Evolutionary conservation across 768 basidiomycete genomes (phyloP), one percentile per base, ranked within the genome.

Genomic region (Candolleomyces eurysporus): DNA sequence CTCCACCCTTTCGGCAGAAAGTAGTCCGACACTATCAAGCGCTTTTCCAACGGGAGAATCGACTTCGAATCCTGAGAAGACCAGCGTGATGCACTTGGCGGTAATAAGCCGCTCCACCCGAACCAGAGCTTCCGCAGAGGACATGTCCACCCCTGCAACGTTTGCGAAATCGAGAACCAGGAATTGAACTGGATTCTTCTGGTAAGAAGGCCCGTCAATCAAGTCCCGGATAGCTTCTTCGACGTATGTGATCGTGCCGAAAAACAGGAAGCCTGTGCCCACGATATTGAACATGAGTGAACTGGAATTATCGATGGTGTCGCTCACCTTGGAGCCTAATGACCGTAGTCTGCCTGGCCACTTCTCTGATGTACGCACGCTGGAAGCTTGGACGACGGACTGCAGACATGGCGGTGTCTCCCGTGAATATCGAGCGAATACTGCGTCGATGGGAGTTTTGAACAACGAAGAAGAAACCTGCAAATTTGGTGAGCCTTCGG

Each of bases 381-480:
- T 98, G 96, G 4, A 88, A 81, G 59, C 87, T 88, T 0, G 96
- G 96, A 21, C 96, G 80, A 10, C 96, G 87, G 4, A 98, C 96
- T 1, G 95, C 93, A 2, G 95, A 97, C 72, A 94, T 86, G 0
- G 90, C 89, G 0, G 88, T 84, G 55, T 92, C 87, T 0, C 96
- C 96, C 2, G 88, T 89, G 71, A 92, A 88, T 42, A 94, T 81
- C 0, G 88, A 84, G 9, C 96, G 86, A 62, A 99, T 94, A 64
- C 94, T 93, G 49, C 84, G 76, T 16, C 92, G 74, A 66, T 89
- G 90, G 0, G 95, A 97, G 61, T 92, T 96, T 68, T 96, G 93
- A 2, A 98, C 82, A n/a, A 99, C 96, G 69, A 99, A 99, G 78
- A 96, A 97, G 73, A 98, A 81, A 68, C 90, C 92, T 92, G 59